These are phyloP conservation scores for Daedaleopsis nitida DNA, from an alignment of 768 basidiomycete genomes.

Conservation along the genomic window DNA sequence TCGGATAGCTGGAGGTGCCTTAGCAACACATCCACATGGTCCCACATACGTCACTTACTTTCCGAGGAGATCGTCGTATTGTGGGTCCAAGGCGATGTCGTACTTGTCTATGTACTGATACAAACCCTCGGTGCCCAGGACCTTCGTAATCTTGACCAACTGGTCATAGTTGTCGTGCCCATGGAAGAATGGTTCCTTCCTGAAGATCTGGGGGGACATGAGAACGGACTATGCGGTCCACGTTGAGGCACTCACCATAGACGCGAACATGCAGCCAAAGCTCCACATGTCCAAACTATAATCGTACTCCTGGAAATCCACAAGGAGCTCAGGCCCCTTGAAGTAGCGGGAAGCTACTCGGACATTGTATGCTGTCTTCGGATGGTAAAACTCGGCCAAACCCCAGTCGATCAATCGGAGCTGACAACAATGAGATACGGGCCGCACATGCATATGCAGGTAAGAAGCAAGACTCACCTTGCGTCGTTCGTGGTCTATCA, in stretches of 20 bases:
- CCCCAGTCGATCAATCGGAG: slow-evolving; percentile 98
- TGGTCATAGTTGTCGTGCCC: slow-evolving; percentile 99
- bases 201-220: slow-evolving; percentile 76
- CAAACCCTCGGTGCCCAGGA: slow-evolving; percentile 93
- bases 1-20: slow-evolving; percentile 64
- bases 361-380: slow-evolving; percentile 97
- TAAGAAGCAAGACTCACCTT: slow-evolving; percentile 52
- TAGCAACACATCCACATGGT: slow-evolving; percentile 7
- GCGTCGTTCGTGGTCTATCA: slow-evolving; percentile 98
- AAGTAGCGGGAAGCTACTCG: slow-evolving; percentile 97
- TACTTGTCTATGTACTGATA: slow-evolving; percentile 94
- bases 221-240: background rate
- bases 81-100: slow-evolving; percentile 92
- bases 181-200: slow-evolving; percentile 99
- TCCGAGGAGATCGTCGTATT: slow-evolving; percentile 93
- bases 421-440: slow-evolving; percentile 40
- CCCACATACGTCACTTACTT: slow-evolving; percentile 47
- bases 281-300: slow-evolving; percentile 99
- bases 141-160: slow-evolving; percentile 96
- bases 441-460: background rate
- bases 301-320: slow-evolving; percentile 98
- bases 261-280: slow-evolving; percentile 98
- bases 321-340: slow-evolving; percentile 95
- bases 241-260: slow-evolving; percentile 68
- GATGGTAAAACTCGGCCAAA: slow-evolving; percentile 97